Conservation (phyloP, 371 early-diverging fungal genomes). For the Fennellomyces sp. region DNA sequence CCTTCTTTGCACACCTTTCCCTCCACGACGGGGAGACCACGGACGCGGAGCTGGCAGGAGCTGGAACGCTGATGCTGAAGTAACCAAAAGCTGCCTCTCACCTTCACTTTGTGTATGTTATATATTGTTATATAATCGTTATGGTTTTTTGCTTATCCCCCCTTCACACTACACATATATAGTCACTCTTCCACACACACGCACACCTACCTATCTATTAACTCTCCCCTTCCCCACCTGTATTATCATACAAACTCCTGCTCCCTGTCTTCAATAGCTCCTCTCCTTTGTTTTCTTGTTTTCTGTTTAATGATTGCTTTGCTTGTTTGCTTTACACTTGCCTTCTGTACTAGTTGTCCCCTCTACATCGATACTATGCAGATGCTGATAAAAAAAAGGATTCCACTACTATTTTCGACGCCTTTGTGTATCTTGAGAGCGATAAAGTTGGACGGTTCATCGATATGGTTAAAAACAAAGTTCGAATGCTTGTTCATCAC, state of each 20-base stretch:
- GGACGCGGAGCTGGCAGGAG: constrained; percentile 26
- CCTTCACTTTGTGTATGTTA: not conserved
- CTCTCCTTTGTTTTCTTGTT: not conserved
- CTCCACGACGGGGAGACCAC: constrained; percentile 18
- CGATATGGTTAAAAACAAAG: no score
- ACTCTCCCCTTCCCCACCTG: not conserved
- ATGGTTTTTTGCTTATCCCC: not conserved
- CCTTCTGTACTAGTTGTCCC: not conserved
- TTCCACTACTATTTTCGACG: not conserved
- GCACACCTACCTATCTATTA: not conserved
- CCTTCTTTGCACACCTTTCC: constrained; percentile 23
- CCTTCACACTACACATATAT: not conserved
- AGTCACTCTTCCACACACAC: not conserved
- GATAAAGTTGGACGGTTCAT: no score
- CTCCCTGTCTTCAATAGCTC: not conserved
- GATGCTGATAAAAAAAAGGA: not conserved
- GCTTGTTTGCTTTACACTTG: not conserved
- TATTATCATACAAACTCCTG: not conserved
- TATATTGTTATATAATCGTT: not conserved
- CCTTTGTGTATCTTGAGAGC: no score
- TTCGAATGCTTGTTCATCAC: no score
- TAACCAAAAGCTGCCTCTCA: constrained; percentile 7
- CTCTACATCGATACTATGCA: not conserved
- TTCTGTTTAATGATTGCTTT: constrained; percentile 2
- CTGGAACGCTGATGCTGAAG: constrained; percentile 34